These are phyloP conservation scores for Tricholoma hemisulphureum DNA, from an alignment of 768 basidiomycete genomes.

Conservation along the genomic window DNA sequence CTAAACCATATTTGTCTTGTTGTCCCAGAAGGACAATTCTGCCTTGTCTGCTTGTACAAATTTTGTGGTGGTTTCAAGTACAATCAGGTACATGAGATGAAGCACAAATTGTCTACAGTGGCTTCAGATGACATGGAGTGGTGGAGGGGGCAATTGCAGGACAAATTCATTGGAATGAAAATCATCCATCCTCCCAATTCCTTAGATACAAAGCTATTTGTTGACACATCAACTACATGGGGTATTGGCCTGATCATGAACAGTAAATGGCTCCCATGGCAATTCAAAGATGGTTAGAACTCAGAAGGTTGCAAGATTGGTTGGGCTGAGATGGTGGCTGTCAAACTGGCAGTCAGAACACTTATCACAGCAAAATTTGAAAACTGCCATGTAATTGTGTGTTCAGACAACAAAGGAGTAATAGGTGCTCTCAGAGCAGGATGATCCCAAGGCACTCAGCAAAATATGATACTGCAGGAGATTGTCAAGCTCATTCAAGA, in stretches of 20 bases:
- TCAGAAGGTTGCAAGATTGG: conserved; percentile 24
- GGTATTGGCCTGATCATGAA: no score
- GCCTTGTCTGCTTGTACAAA: conserved; percentile 26
- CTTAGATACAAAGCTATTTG: conserved; percentile 19
- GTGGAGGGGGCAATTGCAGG: conserved; percentile 21
- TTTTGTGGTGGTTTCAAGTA: conserved; percentile 29
- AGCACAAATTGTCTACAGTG: no score
- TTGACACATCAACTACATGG: conserved; percentile 38
- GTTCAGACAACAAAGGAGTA: no score
- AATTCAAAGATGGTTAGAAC: conserved; percentile 17
- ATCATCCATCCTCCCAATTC: conserved; percentile 14
- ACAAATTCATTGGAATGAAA: conserved; percentile 7
- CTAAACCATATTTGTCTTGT: no score
- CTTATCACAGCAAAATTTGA: not conserved
- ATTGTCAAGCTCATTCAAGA: no score
- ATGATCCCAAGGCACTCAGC: not conserved
- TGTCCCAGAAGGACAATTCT: conserved; percentile 30
- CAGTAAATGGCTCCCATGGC: no score
- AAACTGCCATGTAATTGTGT: no score
- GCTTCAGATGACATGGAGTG: no score
- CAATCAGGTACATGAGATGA: no score
- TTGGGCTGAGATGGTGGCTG: conserved; percentile 29
- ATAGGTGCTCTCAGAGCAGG: not conserved
- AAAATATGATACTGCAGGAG: no score
- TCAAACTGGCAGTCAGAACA: conserved; percentile 20